A percentile compares a stretch with the other conserved stretches of the same genome.
Conservation (phyloP, 805 yeast species). For the Wickerhamomyces bovis region DNA sequence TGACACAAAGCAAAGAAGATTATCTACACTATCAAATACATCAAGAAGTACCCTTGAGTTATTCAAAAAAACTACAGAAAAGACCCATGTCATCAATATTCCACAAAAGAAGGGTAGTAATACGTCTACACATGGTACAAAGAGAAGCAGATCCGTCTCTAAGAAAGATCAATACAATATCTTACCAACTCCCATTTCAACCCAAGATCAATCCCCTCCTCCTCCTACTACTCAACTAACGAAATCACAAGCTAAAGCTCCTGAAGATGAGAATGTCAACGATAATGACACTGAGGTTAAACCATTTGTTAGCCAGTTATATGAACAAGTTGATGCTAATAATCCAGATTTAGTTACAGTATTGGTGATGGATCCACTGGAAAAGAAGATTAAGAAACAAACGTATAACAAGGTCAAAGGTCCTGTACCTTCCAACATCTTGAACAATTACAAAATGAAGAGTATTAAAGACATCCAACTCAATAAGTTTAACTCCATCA, state of each 20-base stretch:
- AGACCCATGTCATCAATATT: slow-evolving; percentile 15
- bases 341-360: slow-evolving; percentile 2
- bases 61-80: slow-evolving; percentile 23
- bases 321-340: background rate
- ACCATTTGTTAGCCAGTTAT: background rate
- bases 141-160: slow-evolving; percentile 1
- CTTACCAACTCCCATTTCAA: slow-evolving; percentile 2
- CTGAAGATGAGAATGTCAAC: slow-evolving; percentile 4
- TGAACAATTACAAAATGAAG: slow-evolving; percentile 3
- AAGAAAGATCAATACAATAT: background rate
- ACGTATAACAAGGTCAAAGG: slow-evolving; percentile 2
- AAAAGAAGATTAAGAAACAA: slow-evolving; percentile 3
- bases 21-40: slow-evolving; percentile 31
- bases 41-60: slow-evolving; percentile 24
- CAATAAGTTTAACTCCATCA: slow-evolving; percentile 30
- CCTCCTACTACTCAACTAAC: background rate
- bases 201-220: background rate
- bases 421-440: slow-evolving; percentile 20
- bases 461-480: slow-evolving; percentile 29
- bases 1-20: slow-evolving; percentile 30
- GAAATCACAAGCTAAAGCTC: slow-evolving; percentile 1
- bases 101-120: background rate
- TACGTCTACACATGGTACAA: background rate
- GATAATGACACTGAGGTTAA: background rate
- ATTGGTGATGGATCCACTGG: slow-evolving; percentile 1